Percentiles rank a stretch among this genome's conserved stretches.
Evolutionary conservation across 805 yeast species (phyloP).

Genomic region (Sugiyamaella valdiviana): DNA sequence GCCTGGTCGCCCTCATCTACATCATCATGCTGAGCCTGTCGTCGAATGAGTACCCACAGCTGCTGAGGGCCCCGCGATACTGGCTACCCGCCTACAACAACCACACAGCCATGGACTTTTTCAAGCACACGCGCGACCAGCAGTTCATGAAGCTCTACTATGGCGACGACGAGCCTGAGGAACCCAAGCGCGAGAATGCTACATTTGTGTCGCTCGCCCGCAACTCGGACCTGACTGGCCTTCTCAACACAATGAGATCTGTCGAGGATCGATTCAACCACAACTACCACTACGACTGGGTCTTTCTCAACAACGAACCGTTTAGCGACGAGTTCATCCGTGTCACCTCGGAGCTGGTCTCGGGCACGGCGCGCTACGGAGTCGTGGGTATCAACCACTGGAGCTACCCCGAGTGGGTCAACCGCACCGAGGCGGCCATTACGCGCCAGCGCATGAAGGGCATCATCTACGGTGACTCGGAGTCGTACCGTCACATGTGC

Average conservation of each 20-base stretch:
- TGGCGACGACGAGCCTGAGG: neutral
- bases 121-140: neutral
- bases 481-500: conserved; percentile 85
- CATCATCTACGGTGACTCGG: conserved; percentile 60
- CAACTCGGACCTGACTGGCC: conserved; percentile 59
- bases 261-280: conserved; percentile 80
- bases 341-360: conserved; percentile 51
- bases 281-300: conserved; percentile 82
- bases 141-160: neutral
- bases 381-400: conserved; percentile 72
- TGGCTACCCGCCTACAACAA: neutral
- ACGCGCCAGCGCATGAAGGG: conserved; percentile 49
- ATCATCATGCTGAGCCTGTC: neutral
- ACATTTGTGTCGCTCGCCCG: conserved; percentile 78
- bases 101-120: neutral
- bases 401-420: conserved; percentile 83
- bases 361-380: conserved; percentile 73
- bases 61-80: neutral
- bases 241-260: conserved; percentile 60
- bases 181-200: conserved; percentile 47
- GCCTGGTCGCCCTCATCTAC: neutral
- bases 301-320: conserved; percentile 76
- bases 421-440: conserved; percentile 56
- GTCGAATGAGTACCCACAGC: neutral
- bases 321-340: conserved; percentile 69